Percentiles rank a stretch among this genome's conserved stretches.
These are phyloP conservation scores for Phlebiopsis gigantea DNA, from an alignment of 768 basidiomycete genomes.

Conservation along the genomic window DNA sequence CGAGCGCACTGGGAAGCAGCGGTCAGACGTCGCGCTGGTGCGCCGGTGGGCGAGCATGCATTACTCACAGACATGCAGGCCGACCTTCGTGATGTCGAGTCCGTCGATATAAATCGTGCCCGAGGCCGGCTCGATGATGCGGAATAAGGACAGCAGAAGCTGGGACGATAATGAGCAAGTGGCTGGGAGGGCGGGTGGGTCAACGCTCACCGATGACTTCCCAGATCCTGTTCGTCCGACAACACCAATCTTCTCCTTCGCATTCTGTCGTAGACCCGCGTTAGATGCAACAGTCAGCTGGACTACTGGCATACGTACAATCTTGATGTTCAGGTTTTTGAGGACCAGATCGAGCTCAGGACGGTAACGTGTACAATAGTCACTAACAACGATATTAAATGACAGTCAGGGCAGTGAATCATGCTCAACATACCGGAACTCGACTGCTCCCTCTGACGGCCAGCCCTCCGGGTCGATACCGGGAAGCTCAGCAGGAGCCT, in stretches of 20 bases:
- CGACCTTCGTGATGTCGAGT: constrained; percentile 71
- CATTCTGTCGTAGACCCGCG: constrained; percentile 38
- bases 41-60: not conserved
- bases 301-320: constrained; percentile 38
- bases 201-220: constrained; percentile 63
- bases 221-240: constrained; percentile 79
- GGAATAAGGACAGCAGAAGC: constrained; percentile 68
- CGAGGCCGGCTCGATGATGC: constrained; percentile 65
- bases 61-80: constrained; percentile 61
- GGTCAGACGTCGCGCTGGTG: constrained; percentile 5
- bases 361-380: constrained; percentile 77
- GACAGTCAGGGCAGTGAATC: not conserved
- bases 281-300: not conserved
- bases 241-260: constrained; percentile 87
- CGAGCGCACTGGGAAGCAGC: constrained; percentile 50
- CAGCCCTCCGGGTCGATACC: constrained; percentile 56
- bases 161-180: constrained; percentile 19
- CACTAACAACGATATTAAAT: constrained; percentile 28
- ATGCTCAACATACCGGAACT: constrained; percentile 56
- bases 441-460: constrained; percentile 71
- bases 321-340: constrained; percentile 64
- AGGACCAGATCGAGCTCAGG: constrained; percentile 75
- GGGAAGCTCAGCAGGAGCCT: constrained; percentile 69
- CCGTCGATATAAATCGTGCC: constrained; percentile 72
- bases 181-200: not conserved